Percentiles rank a stretch among this genome's conserved stretches.
phyloP scores from a whole-genome alignment of 2,329 filamentous ascomycete species.

The Penicillium crustosum region DNA sequence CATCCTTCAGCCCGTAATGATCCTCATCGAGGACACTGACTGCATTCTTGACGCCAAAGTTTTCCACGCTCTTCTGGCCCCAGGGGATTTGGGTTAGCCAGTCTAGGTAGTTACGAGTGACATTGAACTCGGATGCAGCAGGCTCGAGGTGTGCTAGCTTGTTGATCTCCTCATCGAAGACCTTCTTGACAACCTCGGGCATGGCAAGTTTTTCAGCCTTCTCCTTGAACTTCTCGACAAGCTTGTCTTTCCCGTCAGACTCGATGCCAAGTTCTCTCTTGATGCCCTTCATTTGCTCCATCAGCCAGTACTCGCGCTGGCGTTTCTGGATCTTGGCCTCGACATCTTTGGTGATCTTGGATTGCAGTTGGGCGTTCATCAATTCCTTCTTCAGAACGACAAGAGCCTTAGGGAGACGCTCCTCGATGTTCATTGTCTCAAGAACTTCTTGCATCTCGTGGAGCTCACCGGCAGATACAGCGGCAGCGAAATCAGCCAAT shows the following conservation, averaged over 20 bases:
- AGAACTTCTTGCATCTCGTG: slow-evolving; percentile 90
- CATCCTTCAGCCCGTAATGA: slow-evolving; percentile 94
- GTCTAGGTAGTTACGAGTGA: slow-evolving; percentile 96
- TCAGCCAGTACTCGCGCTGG: slow-evolving; percentile 95
- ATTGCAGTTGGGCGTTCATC: slow-evolving; percentile 95
- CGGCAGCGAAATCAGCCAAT: slow-evolving; percentile 93
- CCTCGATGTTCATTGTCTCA: slow-evolving; percentile 84
- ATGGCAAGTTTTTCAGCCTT: slow-evolving; percentile 92
- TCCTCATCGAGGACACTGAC: slow-evolving; percentile 91
- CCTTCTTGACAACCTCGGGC: slow-evolving; percentile 94
- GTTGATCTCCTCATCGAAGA: slow-evolving; percentile 97
- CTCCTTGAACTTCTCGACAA: slow-evolving; percentile 96
- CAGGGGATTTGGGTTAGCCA: slow-evolving; percentile 98
- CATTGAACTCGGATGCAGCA: slow-evolving; percentile 96
- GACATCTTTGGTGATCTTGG: slow-evolving; percentile 96
- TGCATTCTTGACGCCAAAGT: slow-evolving; percentile 91
- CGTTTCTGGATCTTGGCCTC: slow-evolving; percentile 96
- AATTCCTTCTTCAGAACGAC: slow-evolving; percentile 95
- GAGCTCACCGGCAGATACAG: slow-evolving; percentile 90
- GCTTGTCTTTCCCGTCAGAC: slow-evolving; percentile 95
- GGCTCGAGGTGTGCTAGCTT: slow-evolving; percentile 95
- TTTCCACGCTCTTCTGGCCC: slow-evolving; percentile 93
- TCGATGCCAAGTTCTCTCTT: slow-evolving; percentile 92
- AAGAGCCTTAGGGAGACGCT: slow-evolving; percentile 86
- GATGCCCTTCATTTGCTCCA: slow-evolving; percentile 99